Percentiles rank a stretch among this genome's conserved stretches.
phyloP scores from a whole-genome alignment of 371 early-diverging fungal species.

The Mortierella sp. region DNA sequence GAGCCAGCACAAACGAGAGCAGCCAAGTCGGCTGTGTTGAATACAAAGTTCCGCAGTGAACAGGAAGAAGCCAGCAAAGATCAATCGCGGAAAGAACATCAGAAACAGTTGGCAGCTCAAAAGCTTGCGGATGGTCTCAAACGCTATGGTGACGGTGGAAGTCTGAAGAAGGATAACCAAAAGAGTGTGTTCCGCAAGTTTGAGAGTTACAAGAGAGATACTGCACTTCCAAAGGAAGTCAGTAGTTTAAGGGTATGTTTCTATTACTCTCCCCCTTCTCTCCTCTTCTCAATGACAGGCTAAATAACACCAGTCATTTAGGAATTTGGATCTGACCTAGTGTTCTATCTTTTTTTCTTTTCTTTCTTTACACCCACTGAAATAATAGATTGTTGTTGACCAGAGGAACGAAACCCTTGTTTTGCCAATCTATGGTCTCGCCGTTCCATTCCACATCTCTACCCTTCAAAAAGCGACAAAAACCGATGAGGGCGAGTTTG shows the following conservation, averaged over 20 bases:
- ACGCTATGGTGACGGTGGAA: slow-evolving; percentile 76
- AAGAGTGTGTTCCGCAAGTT: slow-evolving; percentile 84
- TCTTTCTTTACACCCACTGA: background rate
- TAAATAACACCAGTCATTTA: background rate
- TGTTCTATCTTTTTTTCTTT: slow-evolving; percentile 6
- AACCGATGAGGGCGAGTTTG: slow-evolving; percentile 94
- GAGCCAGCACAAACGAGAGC: slow-evolving; percentile 42
- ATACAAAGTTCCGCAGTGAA: slow-evolving; percentile 89
- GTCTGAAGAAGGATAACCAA: slow-evolving; percentile 69
- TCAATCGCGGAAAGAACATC: slow-evolving; percentile 85
- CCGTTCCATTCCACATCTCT: slow-evolving; percentile 99
- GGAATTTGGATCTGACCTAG: slow-evolving; percentile 26
- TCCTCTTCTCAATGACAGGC: background rate
- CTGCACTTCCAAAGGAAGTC: slow-evolving; percentile 82
- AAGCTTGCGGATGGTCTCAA: slow-evolving; percentile 83
- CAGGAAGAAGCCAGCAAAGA: slow-evolving; percentile 84
- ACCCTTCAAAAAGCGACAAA: slow-evolving; percentile 97
- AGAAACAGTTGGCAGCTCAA: slow-evolving; percentile 82
- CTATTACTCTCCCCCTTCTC: no score
- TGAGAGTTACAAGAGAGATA: slow-evolving; percentile 94
- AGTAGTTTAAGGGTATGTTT: slow-evolving; percentile 67
- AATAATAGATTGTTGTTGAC: slow-evolving; percentile 94
- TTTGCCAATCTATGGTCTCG: slow-evolving; percentile 96
- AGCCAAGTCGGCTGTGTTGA: slow-evolving; percentile 80
- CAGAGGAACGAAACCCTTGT: slow-evolving; percentile 88